Evolutionary conservation across 2,329 filamentous ascomycete species (phyloP), one percentile per base, ranked within the genome.

Genomic region (Talaromyces piceae): DNA sequence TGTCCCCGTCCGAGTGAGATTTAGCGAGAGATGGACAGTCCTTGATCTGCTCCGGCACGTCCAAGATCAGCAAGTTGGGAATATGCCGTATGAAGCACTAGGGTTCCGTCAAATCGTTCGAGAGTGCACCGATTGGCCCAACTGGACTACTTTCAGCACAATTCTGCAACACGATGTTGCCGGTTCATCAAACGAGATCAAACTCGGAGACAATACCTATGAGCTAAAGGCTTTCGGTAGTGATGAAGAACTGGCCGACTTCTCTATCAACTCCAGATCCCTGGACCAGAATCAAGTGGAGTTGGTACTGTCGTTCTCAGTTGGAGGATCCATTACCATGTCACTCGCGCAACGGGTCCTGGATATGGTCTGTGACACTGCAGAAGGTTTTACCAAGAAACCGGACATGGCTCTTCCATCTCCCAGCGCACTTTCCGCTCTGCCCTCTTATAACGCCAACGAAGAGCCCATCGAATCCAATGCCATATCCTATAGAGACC

Each of bases 1-100:
- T 60, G 74, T 84, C 1, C 83, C 84, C 0, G 75, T 86, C 30
- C 76, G 83, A 18, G 76, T 86, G 12, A 68, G 67, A 25, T 80
- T 86, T 59, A 67, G 71, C 2, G 59, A 71, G 0, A 61, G 65
- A 2, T 80, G 78, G 75, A 79, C 73, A 3, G 77, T 69, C 0
- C 55, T 72, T 2, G 77, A 82, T 50, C 68, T 83, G 3, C 73
- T 83, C 51, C 68, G 71, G 13, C 66, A 71, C 51, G 72, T 82
- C 18, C 78, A 83, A 63, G 67, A 76, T 52, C 80, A 83, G 62
- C 78, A 82, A 59, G 72, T 81, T 41, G 71, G 76, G 45, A 77
- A 75, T 56, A 76, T 80, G 55, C 71, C 75, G 5, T 75, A 79
- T 61, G 79, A 82, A 58, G 72, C 73, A 45, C 67, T 82, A 47